phyloP scores from a whole-genome alignment of 2,329 filamentous ascomycete genomes.

The Colletotrichum musae region DNA sequence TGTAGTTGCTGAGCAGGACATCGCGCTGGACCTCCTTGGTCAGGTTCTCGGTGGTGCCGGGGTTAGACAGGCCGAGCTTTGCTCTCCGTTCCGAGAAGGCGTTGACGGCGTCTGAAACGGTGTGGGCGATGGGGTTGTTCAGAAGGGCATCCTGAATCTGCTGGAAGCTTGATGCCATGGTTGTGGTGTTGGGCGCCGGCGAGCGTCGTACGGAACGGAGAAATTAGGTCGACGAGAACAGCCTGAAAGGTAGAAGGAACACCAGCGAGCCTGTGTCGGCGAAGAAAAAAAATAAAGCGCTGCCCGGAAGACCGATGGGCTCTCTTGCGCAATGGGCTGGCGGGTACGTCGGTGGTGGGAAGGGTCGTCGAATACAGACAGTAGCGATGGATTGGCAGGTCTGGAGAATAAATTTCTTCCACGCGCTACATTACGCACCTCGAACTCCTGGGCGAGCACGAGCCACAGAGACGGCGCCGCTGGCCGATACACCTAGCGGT shows the following conservation, averaged over 20 bases:
- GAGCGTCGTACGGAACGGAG: conserved; percentile 47
- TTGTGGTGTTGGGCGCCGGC: conserved; percentile 49
- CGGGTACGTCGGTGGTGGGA: conserved; percentile 21
- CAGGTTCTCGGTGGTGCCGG: conserved; percentile 91
- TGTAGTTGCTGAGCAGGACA: conserved; percentile 95
- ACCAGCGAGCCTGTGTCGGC: conserved; percentile 4
- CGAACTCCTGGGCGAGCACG: conserved; percentile 38
- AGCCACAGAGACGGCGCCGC: conserved; percentile 36
- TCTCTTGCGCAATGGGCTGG: conserved; percentile 37
- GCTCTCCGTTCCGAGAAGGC: conserved; percentile 89
- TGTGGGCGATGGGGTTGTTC: conserved; percentile 79
- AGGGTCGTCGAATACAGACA: conserved; percentile 35
- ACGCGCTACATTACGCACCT: conserved; percentile 40
- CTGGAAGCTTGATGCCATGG: conserved; percentile 64
- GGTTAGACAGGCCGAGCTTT: conserved; percentile 90
- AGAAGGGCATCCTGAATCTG: conserved; percentile 73
- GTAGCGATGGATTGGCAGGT: conserved; percentile 29
- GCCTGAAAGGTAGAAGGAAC: conserved; percentile 41
- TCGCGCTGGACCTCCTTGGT: conserved; percentile 94
- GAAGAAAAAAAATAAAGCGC: conserved; percentile 17
- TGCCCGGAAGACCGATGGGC: conserved; percentile 28
- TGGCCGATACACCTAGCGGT: conserved; percentile 22
- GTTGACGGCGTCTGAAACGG: conserved; percentile 82
- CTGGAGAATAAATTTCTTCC: conserved; percentile 45
- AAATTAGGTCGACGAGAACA: conserved; percentile 43